Conservation (phyloP, 176 grass and related monocot species). For the Secale cereale region DNA sequence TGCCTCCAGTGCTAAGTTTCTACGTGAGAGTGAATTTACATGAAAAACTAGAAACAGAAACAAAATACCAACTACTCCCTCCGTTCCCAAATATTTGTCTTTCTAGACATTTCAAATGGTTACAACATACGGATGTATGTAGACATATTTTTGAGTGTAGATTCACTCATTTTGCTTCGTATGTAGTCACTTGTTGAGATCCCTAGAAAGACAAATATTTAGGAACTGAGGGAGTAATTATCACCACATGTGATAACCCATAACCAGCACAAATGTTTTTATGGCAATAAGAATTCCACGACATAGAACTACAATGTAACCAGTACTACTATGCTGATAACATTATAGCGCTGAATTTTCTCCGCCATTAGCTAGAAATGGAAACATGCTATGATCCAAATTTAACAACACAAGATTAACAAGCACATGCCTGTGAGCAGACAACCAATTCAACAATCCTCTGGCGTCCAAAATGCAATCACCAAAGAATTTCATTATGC, state of each 20-base stretch:
- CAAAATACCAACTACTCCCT: background rate
- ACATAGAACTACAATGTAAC: background rate
- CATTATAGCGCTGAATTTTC: slow-evolving; percentile 8
- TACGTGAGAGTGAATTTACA: background rate
- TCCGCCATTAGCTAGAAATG: background rate
- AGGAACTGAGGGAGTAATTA: background rate
- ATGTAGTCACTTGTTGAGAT: no score
- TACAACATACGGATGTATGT: no score
- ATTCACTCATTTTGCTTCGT: no score
- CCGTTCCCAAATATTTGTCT: no score
- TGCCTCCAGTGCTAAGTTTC: slow-evolving; percentile 8
- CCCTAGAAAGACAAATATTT: no score
- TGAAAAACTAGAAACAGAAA: slow-evolving; percentile 1
- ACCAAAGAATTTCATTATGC: background rate
- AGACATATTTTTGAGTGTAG: no score
- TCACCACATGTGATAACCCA: background rate
- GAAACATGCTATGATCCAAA: background rate
- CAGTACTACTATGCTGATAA: background rate
- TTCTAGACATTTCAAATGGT: no score
- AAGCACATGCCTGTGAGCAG: background rate
- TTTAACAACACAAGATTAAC: background rate
- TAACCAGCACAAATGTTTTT: background rate
- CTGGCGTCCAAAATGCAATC: background rate
- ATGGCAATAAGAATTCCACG: background rate
- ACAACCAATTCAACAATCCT: slow-evolving; percentile 11